Percentiles rank a stretch among this genome's conserved stretches.
Conservation (phyloP, 495 filamentous ascomycete genomes). For the Podospora sp. region DNA sequence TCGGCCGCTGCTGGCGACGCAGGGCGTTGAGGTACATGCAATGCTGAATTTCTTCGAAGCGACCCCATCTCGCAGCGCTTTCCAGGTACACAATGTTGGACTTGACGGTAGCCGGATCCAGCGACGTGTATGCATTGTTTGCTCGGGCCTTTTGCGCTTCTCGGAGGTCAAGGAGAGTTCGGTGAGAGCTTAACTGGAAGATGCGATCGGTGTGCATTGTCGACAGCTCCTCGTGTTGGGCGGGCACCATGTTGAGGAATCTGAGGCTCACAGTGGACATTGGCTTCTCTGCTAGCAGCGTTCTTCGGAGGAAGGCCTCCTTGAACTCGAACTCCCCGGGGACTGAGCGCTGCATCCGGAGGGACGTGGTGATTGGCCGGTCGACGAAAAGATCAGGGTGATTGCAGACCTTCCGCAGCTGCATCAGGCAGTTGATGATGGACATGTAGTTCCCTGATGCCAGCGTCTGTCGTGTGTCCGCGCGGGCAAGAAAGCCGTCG, state of each 20-base stretch:
- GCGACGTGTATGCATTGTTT: slow-evolving; percentile 57
- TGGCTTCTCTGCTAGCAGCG: slow-evolving; percentile 65
- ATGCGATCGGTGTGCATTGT: slow-evolving; percentile 62
- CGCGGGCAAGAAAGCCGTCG: slow-evolving; percentile 94
- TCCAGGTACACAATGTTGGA: slow-evolving; percentile 74
- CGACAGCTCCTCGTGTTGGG: slow-evolving; percentile 68
- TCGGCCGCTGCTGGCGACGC: slow-evolving; percentile 75
- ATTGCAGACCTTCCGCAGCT: slow-evolving; percentile 96
- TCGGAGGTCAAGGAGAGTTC: slow-evolving; percentile 61
- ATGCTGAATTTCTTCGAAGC: slow-evolving; percentile 78
- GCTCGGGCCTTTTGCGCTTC: slow-evolving; percentile 66
- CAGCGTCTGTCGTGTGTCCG: slow-evolving; percentile 83
- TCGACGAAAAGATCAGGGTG: slow-evolving; percentile 98
- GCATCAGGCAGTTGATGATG: slow-evolving; percentile 98
- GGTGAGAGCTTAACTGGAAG: slow-evolving; percentile 64
- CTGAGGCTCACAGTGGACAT: slow-evolving; percentile 69
- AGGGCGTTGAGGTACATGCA: slow-evolving; percentile 80
- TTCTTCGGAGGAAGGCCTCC: slow-evolving; percentile 69
- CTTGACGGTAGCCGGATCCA: slow-evolving; percentile 63
- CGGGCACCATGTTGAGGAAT: slow-evolving; percentile 80
- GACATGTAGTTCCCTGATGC: slow-evolving; percentile 96
- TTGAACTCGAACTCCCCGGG: slow-evolving; percentile 78
- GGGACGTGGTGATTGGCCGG: slow-evolving; percentile 96
- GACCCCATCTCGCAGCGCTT: slow-evolving; percentile 66
- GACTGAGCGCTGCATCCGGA: slow-evolving; percentile 85